Evolutionary conservation across 2,329 filamentous ascomycete genomes (phyloP), one percentile per base, ranked within the genome.

Genomic region (Penicillium rolfsii): DNA sequence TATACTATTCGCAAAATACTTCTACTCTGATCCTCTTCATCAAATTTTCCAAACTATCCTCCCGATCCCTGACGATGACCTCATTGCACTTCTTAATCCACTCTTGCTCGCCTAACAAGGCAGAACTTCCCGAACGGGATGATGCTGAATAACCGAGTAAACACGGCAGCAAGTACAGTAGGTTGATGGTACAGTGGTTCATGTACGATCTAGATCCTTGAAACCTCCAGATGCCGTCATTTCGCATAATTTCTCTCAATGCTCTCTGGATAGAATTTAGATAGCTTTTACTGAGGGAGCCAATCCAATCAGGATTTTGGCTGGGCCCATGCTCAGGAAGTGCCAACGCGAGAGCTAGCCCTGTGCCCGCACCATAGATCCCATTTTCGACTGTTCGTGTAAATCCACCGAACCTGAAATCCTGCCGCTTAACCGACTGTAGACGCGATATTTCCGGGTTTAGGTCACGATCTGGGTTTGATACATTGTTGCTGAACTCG

Each of bases 401-500:
- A 11, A 33, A 28, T 22, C 7, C 2, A 35, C 19, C 22, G 14
- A 19, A 24, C 19, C n/a, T 40, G 35, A 19, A 36, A 33, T 24
- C 14, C 22, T 38, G 33, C 33, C 33, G 50, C 35, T 28, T 38
- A 53, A 53, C 50, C 50, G 35, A 40, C 50, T 35, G 35, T 53
- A 35, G 50, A 28, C 33, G 19, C 12, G 12, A n/a, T 26, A 6
- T 6, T 40, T 12, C 50, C 33, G 11, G 35, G 22, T 14, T 30
- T 30, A 52, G 49, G 49, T 52, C 45, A 30, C 26, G 14, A 48
- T 30, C 16, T 9, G 16, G 45, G 26, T 30, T n/a, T 30, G 26
- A 48, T 48, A 48, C 48, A 14, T 40, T 53, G 26, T 53, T 28
- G 50, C 35, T 40, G 33, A 40, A 38, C 33, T 38, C 50, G 50